These are phyloP conservation scores for Actinomucor elegans DNA, from an alignment of 371 early-diverging fungal species.

Conservation along the genomic window DNA sequence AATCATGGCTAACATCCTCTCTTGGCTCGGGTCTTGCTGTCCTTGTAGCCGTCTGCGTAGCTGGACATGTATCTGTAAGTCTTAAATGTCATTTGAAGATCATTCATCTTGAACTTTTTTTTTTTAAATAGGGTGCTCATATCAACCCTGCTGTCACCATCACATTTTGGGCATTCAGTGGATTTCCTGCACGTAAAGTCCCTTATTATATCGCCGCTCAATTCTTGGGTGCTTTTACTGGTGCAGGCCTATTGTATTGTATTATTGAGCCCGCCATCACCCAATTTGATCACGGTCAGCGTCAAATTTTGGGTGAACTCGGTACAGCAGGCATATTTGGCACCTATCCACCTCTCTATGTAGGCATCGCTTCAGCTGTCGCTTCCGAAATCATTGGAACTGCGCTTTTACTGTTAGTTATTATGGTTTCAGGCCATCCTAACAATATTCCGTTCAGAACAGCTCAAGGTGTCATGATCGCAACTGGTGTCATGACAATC, in stretches of 20 bases:
- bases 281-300: conserved; percentile 60
- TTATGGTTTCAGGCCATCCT: conserved; percentile 72
- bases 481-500: conserved; percentile 50
- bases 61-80: conserved; percentile 77
- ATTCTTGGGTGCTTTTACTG: conserved; percentile 69
- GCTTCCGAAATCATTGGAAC: conserved; percentile 81
- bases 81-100: neutral
- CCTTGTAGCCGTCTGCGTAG: conserved; percentile 56
- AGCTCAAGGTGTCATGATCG: conserved; percentile 64
- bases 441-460: conserved; percentile 63
- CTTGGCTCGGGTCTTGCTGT: conserved; percentile 41
- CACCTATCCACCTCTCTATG: conserved; percentile 61
- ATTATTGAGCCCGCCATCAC: conserved; percentile 57
- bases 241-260: conserved; percentile 66
- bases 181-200: conserved; percentile 65
- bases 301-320: conserved; percentile 48
- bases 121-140: conserved; percentile 64
- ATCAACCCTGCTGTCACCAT: conserved; percentile 81
- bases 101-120: neutral
- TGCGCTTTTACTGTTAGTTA: conserved; percentile 68
- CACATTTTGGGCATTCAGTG: conserved; percentile 66
- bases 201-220: conserved; percentile 65
- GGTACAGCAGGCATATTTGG: conserved; percentile 77
- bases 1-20: conserved; percentile 41
- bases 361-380: conserved; percentile 63